Evolutionary conservation across 2,329 filamentous ascomycete species (phyloP).

Genomic region (Aplosporella prunicola): DNA sequence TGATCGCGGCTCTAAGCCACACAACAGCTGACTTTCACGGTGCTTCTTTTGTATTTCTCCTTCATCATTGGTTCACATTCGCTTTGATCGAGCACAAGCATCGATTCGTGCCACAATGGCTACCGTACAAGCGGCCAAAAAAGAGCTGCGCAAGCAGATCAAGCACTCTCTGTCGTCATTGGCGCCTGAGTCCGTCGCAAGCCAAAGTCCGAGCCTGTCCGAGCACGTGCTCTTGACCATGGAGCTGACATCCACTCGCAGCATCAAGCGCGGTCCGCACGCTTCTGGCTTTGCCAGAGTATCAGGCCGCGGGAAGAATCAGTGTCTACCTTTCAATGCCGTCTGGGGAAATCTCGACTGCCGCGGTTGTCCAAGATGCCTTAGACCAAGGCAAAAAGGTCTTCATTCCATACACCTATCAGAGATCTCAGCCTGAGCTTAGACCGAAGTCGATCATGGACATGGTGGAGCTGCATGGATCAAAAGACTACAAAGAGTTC

Average conservation of each 20-base stretch:
- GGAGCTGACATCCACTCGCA: constrained; percentile 27
- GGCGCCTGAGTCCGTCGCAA: constrained; percentile 49
- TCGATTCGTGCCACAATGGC: background rate
- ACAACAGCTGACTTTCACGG: background rate
- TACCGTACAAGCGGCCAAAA: constrained; percentile 57
- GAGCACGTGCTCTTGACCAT: background rate
- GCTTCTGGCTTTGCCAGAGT: constrained; percentile 61
- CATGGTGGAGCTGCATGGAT: constrained; percentile 70
- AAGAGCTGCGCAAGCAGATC: constrained; percentile 62
- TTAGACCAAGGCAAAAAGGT: constrained; percentile 70
- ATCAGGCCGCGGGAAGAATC: constrained; percentile 62
- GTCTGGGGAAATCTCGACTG: constrained; percentile 73
- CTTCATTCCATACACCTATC: constrained; percentile 81
- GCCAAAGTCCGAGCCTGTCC: constrained; percentile 55
- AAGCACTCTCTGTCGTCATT: constrained; percentile 56
- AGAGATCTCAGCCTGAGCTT: constrained; percentile 2
- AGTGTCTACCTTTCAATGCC: constrained; percentile 95
- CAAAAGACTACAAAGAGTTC: constrained; percentile 70
- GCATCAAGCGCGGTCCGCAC: constrained; percentile 56
- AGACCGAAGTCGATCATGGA: constrained; percentile 74
- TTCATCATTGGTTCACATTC: background rate
- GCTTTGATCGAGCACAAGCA: background rate
- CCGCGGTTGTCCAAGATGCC: constrained; percentile 71
- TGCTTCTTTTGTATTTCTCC: background rate
- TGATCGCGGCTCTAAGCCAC: background rate